Conservation (phyloP, 2,329 filamentous ascomycete species). For the Onygenales sp. region DNA sequence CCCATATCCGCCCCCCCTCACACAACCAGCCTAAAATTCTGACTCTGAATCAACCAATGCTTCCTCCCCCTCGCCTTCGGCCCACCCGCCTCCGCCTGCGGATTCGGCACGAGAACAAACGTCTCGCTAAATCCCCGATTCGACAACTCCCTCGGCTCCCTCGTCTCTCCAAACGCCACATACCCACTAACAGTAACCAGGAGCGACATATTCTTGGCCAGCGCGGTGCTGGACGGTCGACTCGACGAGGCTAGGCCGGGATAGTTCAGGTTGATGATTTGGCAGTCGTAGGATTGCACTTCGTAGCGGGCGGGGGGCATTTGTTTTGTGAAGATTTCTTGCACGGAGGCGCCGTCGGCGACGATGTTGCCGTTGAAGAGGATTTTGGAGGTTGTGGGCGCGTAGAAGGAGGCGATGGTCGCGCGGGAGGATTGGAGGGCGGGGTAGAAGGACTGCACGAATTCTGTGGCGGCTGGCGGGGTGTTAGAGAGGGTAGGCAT, state of each 20-base stretch:
- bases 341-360: conserved; percentile 54
- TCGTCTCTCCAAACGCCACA: conserved; percentile 56
- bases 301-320: conserved; percentile 59
- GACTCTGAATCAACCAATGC: conserved; percentile 59
- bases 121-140: conserved; percentile 68
- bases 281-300: conserved; percentile 65
- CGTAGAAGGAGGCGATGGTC: conserved; percentile 61
- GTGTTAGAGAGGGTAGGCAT: neutral
- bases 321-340: conserved; percentile 58
- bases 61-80: conserved; percentile 46
- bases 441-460: conserved; percentile 66
- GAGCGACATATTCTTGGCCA: conserved; percentile 57
- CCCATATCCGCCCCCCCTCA: conserved; percentile 16
- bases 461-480: conserved; percentile 55
- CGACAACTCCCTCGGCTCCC: conserved; percentile 43
- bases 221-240: conserved; percentile 15
- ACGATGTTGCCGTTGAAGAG: conserved; percentile 68
- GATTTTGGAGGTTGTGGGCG: conserved; percentile 53
- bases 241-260: conserved; percentile 29
- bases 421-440: conserved; percentile 54
- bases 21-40: conserved; percentile 56
- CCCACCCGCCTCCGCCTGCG: conserved; percentile 37
- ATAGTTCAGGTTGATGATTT: conserved; percentile 64
- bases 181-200: conserved; percentile 64
- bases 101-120: conserved; percentile 69